Conservation (phyloP, 73 alveolate species). For the Paramecium sexaurelia region DNA sequence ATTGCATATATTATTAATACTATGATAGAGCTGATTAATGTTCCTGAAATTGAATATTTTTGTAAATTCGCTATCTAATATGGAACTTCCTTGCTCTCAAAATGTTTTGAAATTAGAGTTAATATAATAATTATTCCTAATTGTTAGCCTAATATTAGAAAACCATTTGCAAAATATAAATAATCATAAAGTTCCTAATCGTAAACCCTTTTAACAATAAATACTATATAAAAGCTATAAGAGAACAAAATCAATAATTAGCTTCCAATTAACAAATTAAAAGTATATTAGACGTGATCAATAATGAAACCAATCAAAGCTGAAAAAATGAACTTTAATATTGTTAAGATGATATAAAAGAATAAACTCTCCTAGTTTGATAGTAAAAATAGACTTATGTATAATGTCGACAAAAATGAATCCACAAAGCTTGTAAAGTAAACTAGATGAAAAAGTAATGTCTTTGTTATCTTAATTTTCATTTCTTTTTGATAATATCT, state of each 20-base stretch:
- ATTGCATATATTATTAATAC: not conserved
- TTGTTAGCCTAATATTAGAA: not conserved
- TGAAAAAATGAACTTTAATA: not conserved
- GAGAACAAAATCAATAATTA: not conserved
- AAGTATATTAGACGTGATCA: constrained; percentile 24
- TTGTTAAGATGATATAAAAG: not conserved
- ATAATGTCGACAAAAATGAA: not conserved
- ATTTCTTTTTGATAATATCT: not conserved
- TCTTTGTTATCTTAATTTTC: not conserved
- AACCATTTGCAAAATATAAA: constrained; percentile 42
- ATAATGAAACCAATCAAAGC: not conserved
- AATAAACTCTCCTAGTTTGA: not conserved
- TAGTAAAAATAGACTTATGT: not conserved
- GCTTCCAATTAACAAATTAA: not conserved
- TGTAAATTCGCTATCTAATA: not conserved
- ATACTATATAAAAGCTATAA: not conserved
- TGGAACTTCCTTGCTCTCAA: not conserved
- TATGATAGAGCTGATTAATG: not conserved
- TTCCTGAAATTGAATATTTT: not conserved
- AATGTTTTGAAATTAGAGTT: not conserved
- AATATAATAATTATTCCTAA: not conserved
- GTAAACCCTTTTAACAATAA: not conserved
- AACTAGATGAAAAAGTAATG: not conserved
- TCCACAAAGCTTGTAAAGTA: not conserved
- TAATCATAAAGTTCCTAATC: not conserved